Percentiles rank a stretch among this genome's conserved stretches.
Conservation (phyloP, 148 eudicot genomes). For the Chenopodium berlandieri region DNA sequence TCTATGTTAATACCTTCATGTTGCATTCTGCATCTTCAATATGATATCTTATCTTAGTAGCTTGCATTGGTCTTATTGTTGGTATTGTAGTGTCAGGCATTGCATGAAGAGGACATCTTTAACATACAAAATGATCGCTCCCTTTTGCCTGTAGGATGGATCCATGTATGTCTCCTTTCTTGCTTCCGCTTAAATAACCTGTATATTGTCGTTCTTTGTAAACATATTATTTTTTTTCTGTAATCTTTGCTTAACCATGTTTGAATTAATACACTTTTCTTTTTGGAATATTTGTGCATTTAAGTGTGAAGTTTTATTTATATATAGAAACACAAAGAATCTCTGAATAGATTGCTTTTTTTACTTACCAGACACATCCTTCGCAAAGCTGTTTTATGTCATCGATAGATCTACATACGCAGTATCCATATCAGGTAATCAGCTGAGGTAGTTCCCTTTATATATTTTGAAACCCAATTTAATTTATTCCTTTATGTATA, state of each 20-base stretch:
- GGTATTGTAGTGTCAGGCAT: conserved; percentile 64
- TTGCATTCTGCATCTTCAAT: conserved; percentile 1
- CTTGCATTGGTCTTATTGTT: conserved; percentile 14
- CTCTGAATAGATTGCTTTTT: conserved; percentile 22
- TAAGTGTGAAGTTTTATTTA: neutral
- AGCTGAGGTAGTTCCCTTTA: neutral
- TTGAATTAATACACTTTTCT: neutral
- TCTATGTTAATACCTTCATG: conserved; percentile 15
- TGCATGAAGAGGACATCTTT: conserved; percentile 70
- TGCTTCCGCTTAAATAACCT: neutral
- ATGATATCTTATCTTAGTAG: neutral
- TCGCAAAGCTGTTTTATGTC: conserved; percentile 86
- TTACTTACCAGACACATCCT: conserved; percentile 68
- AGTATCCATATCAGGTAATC: conserved; percentile 69
- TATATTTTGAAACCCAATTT: neutral
- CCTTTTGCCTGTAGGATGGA: conserved; percentile 77
- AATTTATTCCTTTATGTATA: neutral
- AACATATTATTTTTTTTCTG: neutral
- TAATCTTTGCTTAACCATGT: neutral
- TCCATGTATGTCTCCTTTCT: conserved; percentile 58
- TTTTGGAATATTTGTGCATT: neutral
- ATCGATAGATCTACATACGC: conserved; percentile 77
- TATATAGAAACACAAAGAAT: neutral
- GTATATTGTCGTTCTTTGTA: neutral
- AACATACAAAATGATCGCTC: conserved; percentile 63